Percentiles rank a stretch among this genome's conserved stretches.
These are phyloP conservation scores for Picea abies DNA, from an alignment of 83 land plant species.

Conservation along the genomic window DNA sequence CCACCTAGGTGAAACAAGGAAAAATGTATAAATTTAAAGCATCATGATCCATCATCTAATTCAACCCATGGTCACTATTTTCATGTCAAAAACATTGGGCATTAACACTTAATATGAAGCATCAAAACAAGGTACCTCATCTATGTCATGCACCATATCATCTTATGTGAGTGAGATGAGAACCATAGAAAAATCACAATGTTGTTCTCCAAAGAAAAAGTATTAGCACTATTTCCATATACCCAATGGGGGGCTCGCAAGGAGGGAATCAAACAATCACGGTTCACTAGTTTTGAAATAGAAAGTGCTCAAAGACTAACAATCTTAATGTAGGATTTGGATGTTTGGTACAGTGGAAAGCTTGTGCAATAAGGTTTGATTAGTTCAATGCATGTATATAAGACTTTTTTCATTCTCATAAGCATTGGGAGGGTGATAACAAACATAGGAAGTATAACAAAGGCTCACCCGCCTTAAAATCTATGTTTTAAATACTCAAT, in stretches of 20 bases:
- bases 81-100: too few relatives aligned
- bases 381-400: conserved; percentile 53
- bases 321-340: conserved; percentile 46
- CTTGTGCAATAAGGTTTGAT: conserved; percentile 48
- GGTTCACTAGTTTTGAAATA: conserved; percentile 53
- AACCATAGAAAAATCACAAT: too few relatives aligned
- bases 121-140: too few relatives aligned
- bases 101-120: too few relatives aligned
- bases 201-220: conserved; percentile 18
- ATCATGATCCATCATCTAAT: too few relatives aligned
- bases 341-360: conserved; percentile 83
- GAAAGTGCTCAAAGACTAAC: conserved; percentile 49
- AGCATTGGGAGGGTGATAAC: conserved; percentile 69
- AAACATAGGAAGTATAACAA: conserved; percentile 57
- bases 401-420: conserved; percentile 63
- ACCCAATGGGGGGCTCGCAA: conserved; percentile 43
- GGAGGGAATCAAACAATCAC: conserved; percentile 46
- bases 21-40: too few relatives aligned
- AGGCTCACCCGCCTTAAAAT: conserved; percentile 29
- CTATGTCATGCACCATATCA: too few relatives aligned
- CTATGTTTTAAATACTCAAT: conserved; percentile 43
- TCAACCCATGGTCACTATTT: too few relatives aligned
- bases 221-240: conserved; percentile 40
- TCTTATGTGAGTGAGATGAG: too few relatives aligned
- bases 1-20: too few relatives aligned